Conservation (phyloP, 495 filamentous ascomycete species). For the Ramalina intermedia region DNA sequence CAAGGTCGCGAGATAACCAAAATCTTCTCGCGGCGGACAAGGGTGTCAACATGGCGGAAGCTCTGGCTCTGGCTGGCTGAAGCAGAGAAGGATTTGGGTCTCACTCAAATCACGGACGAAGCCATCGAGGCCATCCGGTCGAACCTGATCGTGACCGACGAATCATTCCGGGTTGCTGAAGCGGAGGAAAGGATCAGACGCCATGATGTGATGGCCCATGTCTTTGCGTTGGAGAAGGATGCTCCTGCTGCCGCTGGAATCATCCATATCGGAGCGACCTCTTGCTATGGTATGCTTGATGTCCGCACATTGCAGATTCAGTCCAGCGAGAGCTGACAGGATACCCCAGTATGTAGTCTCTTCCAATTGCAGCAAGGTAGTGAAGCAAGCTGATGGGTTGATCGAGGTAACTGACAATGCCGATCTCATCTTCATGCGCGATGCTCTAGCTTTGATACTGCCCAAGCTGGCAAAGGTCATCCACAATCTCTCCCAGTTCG, state of each 20-base stretch:
- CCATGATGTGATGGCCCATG: constrained; percentile 60
- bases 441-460: constrained; percentile 61
- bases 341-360: too few relatives aligned
- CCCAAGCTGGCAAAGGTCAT: constrained; percentile 80
- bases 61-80: constrained; percentile 80
- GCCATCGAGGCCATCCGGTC: constrained; percentile 62
- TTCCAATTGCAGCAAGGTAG: too few relatives aligned
- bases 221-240: constrained; percentile 55
- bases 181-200: constrained; percentile 68
- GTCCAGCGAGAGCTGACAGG: too few relatives aligned
- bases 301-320: not conserved
- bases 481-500: constrained; percentile 63
- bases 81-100: constrained; percentile 55
- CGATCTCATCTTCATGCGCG: constrained; percentile 70
- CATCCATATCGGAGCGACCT: constrained; percentile 65
- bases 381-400: not conserved
- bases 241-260: constrained; percentile 76
- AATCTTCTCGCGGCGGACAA: not conserved
- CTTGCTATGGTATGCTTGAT: constrained; percentile 19
- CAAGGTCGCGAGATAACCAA: not conserved
- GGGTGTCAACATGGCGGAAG: not conserved
- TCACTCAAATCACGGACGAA: constrained; percentile 48
- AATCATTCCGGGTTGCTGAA: constrained; percentile 61
- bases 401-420: constrained; percentile 60
- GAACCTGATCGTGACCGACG: constrained; percentile 58